These are phyloP conservation scores for Lavandula angustifolia DNA, from an alignment of 257 asterid species.

Conservation along the genomic window DNA sequence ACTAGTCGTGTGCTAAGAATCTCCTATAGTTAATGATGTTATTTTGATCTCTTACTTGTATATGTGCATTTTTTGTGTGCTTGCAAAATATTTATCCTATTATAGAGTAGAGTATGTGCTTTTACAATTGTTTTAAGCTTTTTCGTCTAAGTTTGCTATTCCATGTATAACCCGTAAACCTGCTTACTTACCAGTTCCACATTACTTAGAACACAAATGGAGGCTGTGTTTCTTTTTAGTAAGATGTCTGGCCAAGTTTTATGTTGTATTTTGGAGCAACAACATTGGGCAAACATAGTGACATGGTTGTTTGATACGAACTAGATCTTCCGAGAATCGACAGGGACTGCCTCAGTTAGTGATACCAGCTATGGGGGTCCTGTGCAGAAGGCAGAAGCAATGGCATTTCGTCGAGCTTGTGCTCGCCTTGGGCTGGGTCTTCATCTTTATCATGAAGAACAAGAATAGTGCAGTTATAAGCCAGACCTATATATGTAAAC, in stretches of 20 bases:
- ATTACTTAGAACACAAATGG: neutral
- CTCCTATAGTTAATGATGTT: no score
- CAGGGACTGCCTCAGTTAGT: slow-evolving; percentile 67
- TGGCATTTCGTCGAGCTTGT: slow-evolving; percentile 97
- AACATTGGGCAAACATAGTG: slow-evolving; percentile 7
- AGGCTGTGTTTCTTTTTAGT: neutral
- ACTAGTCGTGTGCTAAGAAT: no score
- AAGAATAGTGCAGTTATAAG: slow-evolving; percentile 39
- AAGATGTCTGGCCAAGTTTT: neutral
- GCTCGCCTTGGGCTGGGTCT: slow-evolving; percentile 94
- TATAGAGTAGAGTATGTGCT: no score
- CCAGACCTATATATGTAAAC: no score
- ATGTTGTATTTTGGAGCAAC: neutral
- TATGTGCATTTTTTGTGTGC: neutral
- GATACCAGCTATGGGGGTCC: slow-evolving; percentile 67
- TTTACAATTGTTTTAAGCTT: slow-evolving; percentile 1
- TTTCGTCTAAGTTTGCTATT: neutral
- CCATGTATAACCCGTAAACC: neutral
- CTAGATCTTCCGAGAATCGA: slow-evolving; percentile 79
- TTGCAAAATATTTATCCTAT: neutral
- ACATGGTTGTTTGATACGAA: slow-evolving; percentile 14
- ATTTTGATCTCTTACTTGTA: neutral
- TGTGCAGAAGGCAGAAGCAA: slow-evolving; percentile 88
- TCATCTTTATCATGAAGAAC: slow-evolving; percentile 83
- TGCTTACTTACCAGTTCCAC: neutral